phyloP scores from a whole-genome alignment of 176 grass and related monocot species.

The Carex kokanica region DNA sequence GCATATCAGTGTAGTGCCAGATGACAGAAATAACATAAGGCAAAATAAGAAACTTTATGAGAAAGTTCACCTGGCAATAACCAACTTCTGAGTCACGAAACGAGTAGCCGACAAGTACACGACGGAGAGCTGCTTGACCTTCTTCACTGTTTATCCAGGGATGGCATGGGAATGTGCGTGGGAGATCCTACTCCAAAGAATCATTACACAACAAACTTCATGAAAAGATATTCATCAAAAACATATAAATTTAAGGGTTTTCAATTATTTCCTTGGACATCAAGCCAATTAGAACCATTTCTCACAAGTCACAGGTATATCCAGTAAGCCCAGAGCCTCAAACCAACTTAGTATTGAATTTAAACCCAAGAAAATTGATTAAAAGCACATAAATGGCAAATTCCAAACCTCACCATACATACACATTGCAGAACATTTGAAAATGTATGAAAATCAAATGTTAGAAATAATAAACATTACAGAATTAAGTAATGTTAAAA shows the following conservation, averaged over 20 bases:
- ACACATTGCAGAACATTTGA: neutral
- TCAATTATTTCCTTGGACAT: neutral
- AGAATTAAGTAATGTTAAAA: constrained; percentile 1
- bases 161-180: constrained; percentile 90
- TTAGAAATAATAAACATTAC: neutral
- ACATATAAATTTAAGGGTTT: neutral
- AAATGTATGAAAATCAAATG: neutral
- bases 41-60: neutral
- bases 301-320: neutral
- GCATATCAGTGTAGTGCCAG: neutral
- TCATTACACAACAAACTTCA: neutral
- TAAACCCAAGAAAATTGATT: neutral
- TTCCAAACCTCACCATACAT: neutral
- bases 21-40: neutral
- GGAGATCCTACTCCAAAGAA: constrained; percentile 60
- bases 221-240: constrained; percentile 9
- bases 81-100: constrained; percentile 98
- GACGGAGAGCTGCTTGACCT: constrained; percentile 82
- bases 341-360: neutral
- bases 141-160: constrained; percentile 79
- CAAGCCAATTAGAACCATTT: neutral
- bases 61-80: constrained; percentile 79
- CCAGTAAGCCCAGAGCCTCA: neutral
- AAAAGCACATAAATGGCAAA: neutral
- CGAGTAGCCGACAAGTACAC: constrained; percentile 90